phyloP scores from a whole-genome alignment of 2,329 filamentous ascomycete species.

The Fusarium hostae region DNA sequence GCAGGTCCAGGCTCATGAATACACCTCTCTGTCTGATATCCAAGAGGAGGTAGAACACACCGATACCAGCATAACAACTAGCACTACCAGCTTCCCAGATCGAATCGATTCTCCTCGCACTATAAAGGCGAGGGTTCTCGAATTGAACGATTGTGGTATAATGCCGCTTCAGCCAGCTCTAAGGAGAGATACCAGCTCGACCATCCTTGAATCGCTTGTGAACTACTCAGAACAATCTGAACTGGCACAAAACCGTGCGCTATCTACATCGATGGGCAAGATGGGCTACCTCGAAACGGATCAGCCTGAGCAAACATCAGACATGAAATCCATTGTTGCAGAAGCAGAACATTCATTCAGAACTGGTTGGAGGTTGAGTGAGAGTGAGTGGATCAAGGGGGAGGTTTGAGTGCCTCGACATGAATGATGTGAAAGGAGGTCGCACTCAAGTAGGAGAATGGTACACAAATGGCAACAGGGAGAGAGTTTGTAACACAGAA shows the following conservation, averaged over 20 bases:
- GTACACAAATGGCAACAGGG: not conserved
- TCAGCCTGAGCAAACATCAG: not conserved
- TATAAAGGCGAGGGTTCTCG: not conserved
- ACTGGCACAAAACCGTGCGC: not conserved
- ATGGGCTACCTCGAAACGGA: not conserved
- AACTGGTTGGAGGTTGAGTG: slow-evolving; percentile 25
- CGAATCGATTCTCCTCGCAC: slow-evolving; percentile 13
- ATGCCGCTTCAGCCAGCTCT: not conserved
- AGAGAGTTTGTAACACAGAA: not conserved
- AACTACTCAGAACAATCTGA: not conserved
- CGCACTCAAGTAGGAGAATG: not conserved
- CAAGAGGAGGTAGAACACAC: slow-evolving; percentile 35
- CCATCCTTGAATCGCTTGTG: not conserved
- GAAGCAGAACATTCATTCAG: slow-evolving; percentile 18
- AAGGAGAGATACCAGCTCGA: not conserved
- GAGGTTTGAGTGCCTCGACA: not conserved
- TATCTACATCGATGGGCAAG: not conserved
- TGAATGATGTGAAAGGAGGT: not conserved
- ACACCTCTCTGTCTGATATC: slow-evolving; percentile 37
- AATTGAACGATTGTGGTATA: not conserved
- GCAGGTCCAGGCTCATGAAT: slow-evolving; percentile 8
- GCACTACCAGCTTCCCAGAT: slow-evolving; percentile 10
- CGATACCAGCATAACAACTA: slow-evolving; percentile 17
- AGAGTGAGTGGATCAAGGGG: slow-evolving; percentile 32
- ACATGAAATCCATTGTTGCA: not conserved